Evolutionary conservation across 257 asterid species (phyloP).

Genomic region (Ophiorrhiza pumila): DNA sequence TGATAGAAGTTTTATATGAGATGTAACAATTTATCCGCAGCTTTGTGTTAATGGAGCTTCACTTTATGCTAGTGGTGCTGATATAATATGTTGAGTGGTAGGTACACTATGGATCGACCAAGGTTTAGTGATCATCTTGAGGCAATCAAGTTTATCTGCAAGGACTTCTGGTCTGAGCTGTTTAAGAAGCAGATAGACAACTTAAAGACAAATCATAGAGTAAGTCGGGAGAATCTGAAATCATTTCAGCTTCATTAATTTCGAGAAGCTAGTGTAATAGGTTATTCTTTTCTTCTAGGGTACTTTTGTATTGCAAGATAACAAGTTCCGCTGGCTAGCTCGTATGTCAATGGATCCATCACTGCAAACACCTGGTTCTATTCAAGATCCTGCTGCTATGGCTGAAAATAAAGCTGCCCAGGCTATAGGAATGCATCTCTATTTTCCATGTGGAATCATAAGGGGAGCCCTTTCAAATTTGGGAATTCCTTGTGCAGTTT

Average conservation of each 20-base stretch:
- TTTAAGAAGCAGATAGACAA: constrained; percentile 98
- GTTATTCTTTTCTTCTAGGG: constrained; percentile 48
- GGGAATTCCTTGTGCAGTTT: constrained; percentile 99
- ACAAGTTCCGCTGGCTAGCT: constrained; percentile 82
- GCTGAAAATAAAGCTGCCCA: constrained; percentile 83
- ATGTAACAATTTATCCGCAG: not conserved
- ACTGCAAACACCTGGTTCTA: constrained; percentile 54
- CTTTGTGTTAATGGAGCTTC: not conserved
- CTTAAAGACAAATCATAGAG: constrained; percentile 94
- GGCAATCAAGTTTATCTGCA: constrained; percentile 96
- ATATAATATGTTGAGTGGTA: constrained; percentile 13
- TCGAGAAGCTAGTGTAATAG: constrained; percentile 3
- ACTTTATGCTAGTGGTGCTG: not conserved
- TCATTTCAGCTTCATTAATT: not conserved
- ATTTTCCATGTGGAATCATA: constrained; percentile 95
- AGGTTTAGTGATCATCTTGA: constrained; percentile 94
- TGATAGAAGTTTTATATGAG: not conserved
- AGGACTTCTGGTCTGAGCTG: constrained; percentile 98
- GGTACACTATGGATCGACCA: constrained; percentile 93
- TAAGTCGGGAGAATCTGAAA: constrained; percentile 38
- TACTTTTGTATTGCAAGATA: constrained; percentile 94
- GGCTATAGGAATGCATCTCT: constrained; percentile 92
- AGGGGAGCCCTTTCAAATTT: constrained; percentile 97
- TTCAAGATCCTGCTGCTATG: constrained; percentile 94
- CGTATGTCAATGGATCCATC: constrained; percentile 84